Percentiles rank a stretch among this genome's conserved stretches.
These are phyloP conservation scores for Colletotrichum sp. DNA, from an alignment of 2,329 filamentous ascomycete genomes.

Conservation along the genomic window DNA sequence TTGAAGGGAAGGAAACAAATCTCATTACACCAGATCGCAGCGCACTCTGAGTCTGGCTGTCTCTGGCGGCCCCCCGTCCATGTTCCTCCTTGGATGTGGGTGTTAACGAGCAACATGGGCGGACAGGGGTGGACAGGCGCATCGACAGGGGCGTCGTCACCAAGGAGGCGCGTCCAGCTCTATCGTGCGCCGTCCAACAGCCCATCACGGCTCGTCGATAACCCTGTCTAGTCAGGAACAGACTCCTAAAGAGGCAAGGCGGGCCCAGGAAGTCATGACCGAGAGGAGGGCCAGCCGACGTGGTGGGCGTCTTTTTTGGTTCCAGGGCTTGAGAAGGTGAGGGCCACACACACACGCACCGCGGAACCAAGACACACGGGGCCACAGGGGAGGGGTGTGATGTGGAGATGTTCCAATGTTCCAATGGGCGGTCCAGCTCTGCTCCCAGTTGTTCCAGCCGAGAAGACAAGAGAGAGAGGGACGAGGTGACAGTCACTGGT, in stretches of 20 bases:
- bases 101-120: conserved; percentile 11
- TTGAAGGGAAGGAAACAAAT: conserved; percentile 16
- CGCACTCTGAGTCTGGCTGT: neutral
- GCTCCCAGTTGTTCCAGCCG: neutral
- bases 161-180: neutral
- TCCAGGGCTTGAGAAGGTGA: neutral
- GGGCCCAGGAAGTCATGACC: conserved; percentile 2
- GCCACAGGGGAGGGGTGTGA: neutral
- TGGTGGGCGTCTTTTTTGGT: neutral
- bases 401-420: neutral
- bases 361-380: neutral
- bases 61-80: neutral
- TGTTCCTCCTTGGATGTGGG: neutral
- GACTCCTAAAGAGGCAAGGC: conserved; percentile 3
- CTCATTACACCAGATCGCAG: conserved; percentile 13
- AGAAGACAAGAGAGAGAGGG: neutral
- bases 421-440: neutral
- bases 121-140: neutral
- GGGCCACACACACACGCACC: neutral
- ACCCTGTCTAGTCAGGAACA: conserved; percentile 20
- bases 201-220: neutral
- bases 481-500: neutral
- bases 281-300: conserved; percentile 1
- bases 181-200: neutral
- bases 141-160: conserved; percentile 7